Percentiles rank a stretch among this genome's conserved stretches.
phyloP scores from a whole-genome alignment of 108 stramenopile genomes.

The Discostella pseudostelligera region DNA sequence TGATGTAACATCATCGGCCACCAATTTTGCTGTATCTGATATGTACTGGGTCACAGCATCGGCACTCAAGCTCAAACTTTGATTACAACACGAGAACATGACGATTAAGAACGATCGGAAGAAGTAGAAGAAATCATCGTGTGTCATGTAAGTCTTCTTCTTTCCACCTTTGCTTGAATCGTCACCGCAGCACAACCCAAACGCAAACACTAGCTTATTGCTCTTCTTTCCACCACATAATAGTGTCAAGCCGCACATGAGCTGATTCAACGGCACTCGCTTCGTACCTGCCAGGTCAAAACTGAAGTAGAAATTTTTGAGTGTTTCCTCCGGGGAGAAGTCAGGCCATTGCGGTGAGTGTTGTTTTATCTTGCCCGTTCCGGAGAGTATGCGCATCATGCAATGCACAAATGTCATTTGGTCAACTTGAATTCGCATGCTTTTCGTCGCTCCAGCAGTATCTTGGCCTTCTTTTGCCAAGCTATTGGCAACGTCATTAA shows the following conservation, averaged over 20 bases:
- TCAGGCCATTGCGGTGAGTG: conserved; percentile 26
- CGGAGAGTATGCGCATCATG: conserved; percentile 64
- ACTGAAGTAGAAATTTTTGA: conserved; percentile 79
- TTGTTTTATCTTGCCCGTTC: conserved; percentile 40
- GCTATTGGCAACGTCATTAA: conserved; percentile 34
- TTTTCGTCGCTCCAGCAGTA: conserved; percentile 16
- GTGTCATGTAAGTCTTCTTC: conserved; percentile 51
- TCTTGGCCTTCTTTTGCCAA: conserved; percentile 31
- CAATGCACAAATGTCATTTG: conserved; percentile 65
- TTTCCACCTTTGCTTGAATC: conserved; percentile 42
- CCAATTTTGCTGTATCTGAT: conserved; percentile 73
- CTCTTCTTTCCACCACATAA: conserved; percentile 86
- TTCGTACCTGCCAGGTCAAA: conserved; percentile 76
- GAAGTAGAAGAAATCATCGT: conserved; percentile 70
- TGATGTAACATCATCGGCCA: conserved; percentile 81
- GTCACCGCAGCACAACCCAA: conserved; percentile 72
- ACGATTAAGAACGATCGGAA: conserved; percentile 83
- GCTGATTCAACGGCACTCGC: conserved; percentile 73
- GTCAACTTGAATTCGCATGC: conserved; percentile 50
- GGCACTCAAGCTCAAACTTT: conserved; percentile 76
- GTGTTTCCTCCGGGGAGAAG: conserved; percentile 48
- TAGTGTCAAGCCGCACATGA: conserved; percentile 88
- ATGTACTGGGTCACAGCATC: conserved; percentile 72
- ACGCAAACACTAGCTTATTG: conserved; percentile 82
- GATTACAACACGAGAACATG: conserved; percentile 86